Evolutionary conservation across 495 filamentous ascomycete genomes (phyloP), one percentile per base, ranked within the genome.

Genomic region (Endocarpon pusillum): DNA sequence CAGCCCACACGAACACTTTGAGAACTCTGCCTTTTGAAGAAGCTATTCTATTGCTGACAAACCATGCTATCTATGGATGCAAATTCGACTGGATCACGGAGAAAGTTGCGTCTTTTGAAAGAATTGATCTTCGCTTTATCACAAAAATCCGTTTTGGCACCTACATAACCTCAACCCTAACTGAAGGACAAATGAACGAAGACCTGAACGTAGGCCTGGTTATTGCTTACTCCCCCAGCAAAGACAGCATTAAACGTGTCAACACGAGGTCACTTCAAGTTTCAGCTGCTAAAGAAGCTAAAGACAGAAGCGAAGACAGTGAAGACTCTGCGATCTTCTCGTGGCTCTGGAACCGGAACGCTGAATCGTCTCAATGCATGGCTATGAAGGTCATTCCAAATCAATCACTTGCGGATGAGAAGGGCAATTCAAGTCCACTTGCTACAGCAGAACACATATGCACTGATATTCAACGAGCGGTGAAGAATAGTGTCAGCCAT

Each of bases 71-170:
- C 4, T 97, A 94, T 46, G 71, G 75, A 31, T 91, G 85, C 47
- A 69, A 78, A 12, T 87, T 94, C 42, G 85, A 94, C 54, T 94
- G 83, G 79, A 76, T 77, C 39, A 69, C 81, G 3, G 86, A 94
- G 58, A 94, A 94, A 53, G 81, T 94, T 0, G 69, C 74, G 1
- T 81, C 75, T 0, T 94, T 93, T 44, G 83, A 92, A 52, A 63
- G 86, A n/a, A 74, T 94, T 9, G 75, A 78, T 35, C 61, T 94
- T 20, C 64, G 67, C 4, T 75, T 78, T 32, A 55, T 96, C 19
- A 58, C 59, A 1, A 62, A 65, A 28, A 73, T 97, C 30, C 68
- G 69, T 36, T 69, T 75, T 39, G 89, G 87, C 19, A 76, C 78
- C 1, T 96, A 94, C 46, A 81, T 97, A 46, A 92, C 82, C 1